Percentiles rank a stretch among this genome's conserved stretches.
These are phyloP conservation scores for Rhodotorula babjevae DNA, from an alignment of 768 basidiomycete genomes.

Conservation along the genomic window DNA sequence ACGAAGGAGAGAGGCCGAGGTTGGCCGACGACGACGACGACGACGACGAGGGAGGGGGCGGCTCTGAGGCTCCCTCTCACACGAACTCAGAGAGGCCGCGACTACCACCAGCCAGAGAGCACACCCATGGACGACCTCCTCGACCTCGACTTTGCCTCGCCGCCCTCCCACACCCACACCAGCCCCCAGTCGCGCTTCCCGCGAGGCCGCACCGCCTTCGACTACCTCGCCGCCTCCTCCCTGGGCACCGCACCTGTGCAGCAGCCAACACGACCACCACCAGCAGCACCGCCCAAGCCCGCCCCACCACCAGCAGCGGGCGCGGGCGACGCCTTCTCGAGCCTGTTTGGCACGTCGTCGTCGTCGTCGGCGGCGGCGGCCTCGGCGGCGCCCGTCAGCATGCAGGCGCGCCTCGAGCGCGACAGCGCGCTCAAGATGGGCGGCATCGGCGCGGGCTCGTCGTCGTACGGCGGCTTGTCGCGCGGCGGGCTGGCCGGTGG, in stretches of 20 bases:
- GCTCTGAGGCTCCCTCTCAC: too few species aligned
- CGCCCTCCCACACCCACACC: background rate
- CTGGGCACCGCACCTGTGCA: background rate
- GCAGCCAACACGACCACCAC: background rate
- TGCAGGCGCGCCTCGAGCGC: conserved; percentile 25
- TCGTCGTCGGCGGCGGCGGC: background rate
- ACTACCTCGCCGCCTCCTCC: conserved; percentile 29
- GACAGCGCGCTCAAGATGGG: conserved; percentile 2
- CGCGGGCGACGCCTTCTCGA: conserved; percentile 28
- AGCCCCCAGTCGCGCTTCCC: background rate
- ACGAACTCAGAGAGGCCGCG: too few species aligned
- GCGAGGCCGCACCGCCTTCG: conserved; percentile 17
- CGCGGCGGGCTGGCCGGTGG: background rate
- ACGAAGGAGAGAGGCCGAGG: background rate
- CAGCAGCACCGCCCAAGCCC: too few species aligned
- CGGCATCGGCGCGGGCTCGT: background rate
- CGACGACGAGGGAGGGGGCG: too few species aligned
- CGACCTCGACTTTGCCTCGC: conserved; percentile 35
- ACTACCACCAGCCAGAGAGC: background rate
- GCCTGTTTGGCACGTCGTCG: conserved; percentile 31
- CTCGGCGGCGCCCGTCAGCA: background rate
- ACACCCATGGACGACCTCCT: conserved; percentile 40
- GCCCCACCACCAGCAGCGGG: too few species aligned
- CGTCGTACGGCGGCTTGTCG: too few species aligned
- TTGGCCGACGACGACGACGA: too few species aligned